Conservation (phyloP, 257 asterid species). For the Solanum sitiens region DNA sequence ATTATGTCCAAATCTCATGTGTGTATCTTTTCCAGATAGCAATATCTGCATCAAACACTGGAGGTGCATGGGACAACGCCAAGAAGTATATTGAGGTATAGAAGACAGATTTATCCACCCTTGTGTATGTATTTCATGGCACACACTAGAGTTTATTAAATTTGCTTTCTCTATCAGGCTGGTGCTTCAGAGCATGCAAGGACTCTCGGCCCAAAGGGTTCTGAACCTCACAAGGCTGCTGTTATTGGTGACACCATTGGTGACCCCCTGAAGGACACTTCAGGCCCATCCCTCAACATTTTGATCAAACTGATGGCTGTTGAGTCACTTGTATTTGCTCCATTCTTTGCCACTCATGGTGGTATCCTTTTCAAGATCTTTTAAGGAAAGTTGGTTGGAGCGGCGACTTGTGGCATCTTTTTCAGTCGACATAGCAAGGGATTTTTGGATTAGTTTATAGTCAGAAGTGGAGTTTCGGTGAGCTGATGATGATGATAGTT, state of each 20-base stretch:
- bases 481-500: not conserved
- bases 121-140: not conserved
- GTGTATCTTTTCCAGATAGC: conserved; percentile 16
- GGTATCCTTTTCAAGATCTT: conserved; percentile 34
- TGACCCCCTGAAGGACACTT: conserved; percentile 41
- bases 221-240: conserved; percentile 48
- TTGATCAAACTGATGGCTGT: conserved; percentile 49
- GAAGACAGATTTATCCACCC: not conserved
- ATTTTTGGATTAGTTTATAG: not conserved
- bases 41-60: conserved; percentile 44
- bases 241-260: conserved; percentile 46
- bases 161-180: conserved; percentile 11
- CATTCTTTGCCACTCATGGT: conserved; percentile 40
- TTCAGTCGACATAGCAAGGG: not conserved
- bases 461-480: not conserved
- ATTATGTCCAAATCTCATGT: not conserved
- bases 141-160: not conserved
- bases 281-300: conserved; percentile 42
- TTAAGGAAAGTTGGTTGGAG: not conserved
- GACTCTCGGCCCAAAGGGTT: conserved; percentile 39
- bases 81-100: conserved; percentile 41
- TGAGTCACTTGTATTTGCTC: conserved; percentile 40
- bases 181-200: conserved; percentile 46
- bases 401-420: not conserved
- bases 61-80: conserved; percentile 50